These are phyloP conservation scores for Phlebiopsis flavidoalba DNA, from an alignment of 768 basidiomycete genomes.

Conservation along the genomic window DNA sequence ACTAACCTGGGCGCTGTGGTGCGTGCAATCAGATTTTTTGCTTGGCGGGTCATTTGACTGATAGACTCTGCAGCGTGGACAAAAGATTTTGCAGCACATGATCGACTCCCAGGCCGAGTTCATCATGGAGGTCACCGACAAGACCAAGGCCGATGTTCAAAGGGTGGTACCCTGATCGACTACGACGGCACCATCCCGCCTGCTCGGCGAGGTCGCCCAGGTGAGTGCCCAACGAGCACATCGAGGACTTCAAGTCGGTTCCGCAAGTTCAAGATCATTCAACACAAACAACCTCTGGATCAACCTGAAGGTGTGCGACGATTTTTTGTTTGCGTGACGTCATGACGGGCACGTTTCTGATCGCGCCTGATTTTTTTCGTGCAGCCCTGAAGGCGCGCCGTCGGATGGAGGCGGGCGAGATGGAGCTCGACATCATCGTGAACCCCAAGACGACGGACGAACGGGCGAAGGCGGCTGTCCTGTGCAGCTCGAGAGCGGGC, in stretches of 20 bases:
- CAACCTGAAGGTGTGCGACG: conserved; percentile 39
- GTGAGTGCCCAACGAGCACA: conserved; percentile 67
- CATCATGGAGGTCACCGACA: conserved; percentile 77
- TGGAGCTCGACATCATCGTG: conserved; percentile 80
- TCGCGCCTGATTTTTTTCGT: background rate
- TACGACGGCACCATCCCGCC: conserved; percentile 60
- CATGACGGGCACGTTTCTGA: background rate
- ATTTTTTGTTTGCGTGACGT: background rate
- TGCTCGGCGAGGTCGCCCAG: conserved; percentile 77
- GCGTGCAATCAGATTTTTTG: conserved; percentile 15
- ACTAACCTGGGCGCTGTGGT: conserved; percentile 70
- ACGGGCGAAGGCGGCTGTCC: conserved; percentile 69
- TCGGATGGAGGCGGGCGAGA: conserved; percentile 58
- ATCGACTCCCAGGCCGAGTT: conserved; percentile 60
- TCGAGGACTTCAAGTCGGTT: conserved; percentile 75
- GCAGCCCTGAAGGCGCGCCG: conserved; percentile 56
- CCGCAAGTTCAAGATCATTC: conserved; percentile 79
- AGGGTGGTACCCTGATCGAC: conserved; percentile 67
- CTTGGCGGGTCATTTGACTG: background rate
- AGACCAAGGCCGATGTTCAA: conserved; percentile 75
- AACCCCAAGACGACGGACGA: conserved; percentile 68
- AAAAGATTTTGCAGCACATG: conserved; percentile 64
- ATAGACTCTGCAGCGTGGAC: conserved; percentile 46
- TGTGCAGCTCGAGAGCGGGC: conserved; percentile 60
- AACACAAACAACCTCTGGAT: conserved; percentile 69